phyloP scores from a whole-genome alignment of 2,329 filamentous ascomycete species.

The Beauveria sp. region DNA sequence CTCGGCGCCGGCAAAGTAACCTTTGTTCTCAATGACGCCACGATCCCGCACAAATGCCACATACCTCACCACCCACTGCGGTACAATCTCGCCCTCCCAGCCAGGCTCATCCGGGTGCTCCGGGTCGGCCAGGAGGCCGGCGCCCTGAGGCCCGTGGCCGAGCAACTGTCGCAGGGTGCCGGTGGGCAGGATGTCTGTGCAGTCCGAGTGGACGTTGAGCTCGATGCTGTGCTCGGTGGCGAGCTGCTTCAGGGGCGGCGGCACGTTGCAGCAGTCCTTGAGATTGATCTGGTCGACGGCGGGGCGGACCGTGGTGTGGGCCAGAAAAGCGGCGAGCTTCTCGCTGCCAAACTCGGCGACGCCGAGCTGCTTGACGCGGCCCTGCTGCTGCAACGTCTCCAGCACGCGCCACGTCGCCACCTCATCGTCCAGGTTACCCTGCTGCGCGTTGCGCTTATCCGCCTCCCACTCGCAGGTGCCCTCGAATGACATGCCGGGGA shows the following conservation, averaged over 20 bases:
- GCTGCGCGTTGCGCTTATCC: constrained; percentile 51
- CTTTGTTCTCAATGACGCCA: constrained; percentile 96
- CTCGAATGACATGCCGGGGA: constrained; percentile 89
- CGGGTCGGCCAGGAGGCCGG: constrained; percentile 63
- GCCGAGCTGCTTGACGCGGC: constrained; percentile 68
- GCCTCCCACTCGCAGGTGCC: constrained; percentile 80
- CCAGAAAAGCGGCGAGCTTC: constrained; percentile 70
- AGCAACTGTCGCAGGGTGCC: constrained; percentile 81
- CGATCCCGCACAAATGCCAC: constrained; percentile 90
- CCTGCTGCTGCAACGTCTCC: constrained; percentile 64
- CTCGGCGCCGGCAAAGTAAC: constrained; percentile 86
- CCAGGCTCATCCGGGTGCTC: constrained; percentile 43
- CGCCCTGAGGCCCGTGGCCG: constrained; percentile 62
- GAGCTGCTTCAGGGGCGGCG: constrained; percentile 74
- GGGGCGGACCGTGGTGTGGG: constrained; percentile 62
- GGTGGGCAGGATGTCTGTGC: constrained; percentile 79
- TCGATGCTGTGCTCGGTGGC: constrained; percentile 81
- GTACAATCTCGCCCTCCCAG: constrained; percentile 68
- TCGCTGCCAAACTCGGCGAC: constrained; percentile 87
- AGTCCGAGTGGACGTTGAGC: constrained; percentile 88
- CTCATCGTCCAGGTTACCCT: constrained; percentile 61
- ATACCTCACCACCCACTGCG: constrained; percentile 96
- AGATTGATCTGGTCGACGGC: constrained; percentile 94
- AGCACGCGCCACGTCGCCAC: constrained; percentile 62
- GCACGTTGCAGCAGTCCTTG: constrained; percentile 91